A percentile compares a stretch with the other conserved stretches of the same genome.
Conservation (phyloP, 148 eudicot species). For the Nyssa sinensis region DNA sequence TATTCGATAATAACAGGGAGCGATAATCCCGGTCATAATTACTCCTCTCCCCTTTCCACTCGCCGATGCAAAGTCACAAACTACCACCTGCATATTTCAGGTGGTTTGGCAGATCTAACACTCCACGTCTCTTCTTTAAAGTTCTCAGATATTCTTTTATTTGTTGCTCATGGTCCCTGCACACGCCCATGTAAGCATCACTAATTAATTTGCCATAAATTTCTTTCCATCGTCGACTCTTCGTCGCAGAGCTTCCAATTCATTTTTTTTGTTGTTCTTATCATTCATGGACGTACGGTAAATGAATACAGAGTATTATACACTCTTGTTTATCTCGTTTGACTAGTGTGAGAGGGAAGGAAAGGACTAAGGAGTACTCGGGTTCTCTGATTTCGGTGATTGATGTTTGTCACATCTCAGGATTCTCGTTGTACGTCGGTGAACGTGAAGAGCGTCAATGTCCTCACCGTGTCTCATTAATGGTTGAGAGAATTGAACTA, state of each 20-base stretch:
- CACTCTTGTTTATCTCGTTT: too few species aligned
- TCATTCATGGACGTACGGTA: not conserved
- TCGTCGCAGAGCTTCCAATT: not conserved
- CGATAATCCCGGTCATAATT: too few species aligned
- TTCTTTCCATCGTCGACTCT: not conserved
- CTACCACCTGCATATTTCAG: slow-evolving; percentile 6
- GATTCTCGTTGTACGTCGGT: not conserved
- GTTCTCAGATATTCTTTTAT: not conserved
- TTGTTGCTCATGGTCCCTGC: not conserved
- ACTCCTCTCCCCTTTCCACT: not conserved
- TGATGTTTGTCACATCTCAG: slow-evolving; percentile 6
- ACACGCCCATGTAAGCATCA: not conserved
- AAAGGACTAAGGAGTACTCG: not conserved
- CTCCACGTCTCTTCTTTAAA: slow-evolving; percentile 19
- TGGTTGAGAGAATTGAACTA: not conserved
- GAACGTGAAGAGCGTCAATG: not conserved
- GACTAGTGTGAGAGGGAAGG: too few species aligned
- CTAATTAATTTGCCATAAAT: not conserved
- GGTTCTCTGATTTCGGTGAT: slow-evolving; percentile 4
- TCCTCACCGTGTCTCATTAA: not conserved
- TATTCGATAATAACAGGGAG: too few species aligned
- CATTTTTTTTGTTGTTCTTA: not conserved
- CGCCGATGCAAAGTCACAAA: slow-evolving; percentile 6
- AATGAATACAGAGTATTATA: too few species aligned
- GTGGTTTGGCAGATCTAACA: slow-evolving; percentile 17